Percentiles rank a stretch among this genome's conserved stretches.
Conservation (phyloP, 257 asterid genomes). For the Gentiana dahurica region DNA sequence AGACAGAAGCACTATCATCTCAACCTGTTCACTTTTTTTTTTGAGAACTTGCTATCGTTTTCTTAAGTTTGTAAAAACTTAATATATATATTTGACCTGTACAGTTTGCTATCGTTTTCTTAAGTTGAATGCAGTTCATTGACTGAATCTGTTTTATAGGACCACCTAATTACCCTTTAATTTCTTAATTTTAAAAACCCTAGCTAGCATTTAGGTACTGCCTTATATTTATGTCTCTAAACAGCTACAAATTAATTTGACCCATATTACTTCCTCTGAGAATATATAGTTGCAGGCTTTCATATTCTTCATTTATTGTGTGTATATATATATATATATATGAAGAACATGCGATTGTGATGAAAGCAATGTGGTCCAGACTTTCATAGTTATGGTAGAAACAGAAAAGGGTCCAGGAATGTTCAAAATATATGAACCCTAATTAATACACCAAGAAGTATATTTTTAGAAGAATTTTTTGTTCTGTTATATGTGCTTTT, state of each 20-base stretch:
- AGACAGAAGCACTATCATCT: too few species aligned
- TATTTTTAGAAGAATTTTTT: neutral
- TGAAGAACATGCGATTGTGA: neutral
- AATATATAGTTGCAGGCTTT: too few species aligned
- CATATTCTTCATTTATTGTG: neutral
- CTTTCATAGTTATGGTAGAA: neutral
- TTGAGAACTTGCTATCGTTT: too few species aligned
- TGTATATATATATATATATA: neutral
- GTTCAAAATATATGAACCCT: conserved; percentile 4
- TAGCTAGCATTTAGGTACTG: too few species aligned
- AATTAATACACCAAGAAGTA: too few species aligned
- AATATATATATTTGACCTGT: neutral
- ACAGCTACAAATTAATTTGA: conserved; percentile 1
- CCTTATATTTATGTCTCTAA: neutral
- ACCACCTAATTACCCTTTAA: conserved; percentile 3
- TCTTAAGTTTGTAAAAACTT: too few species aligned
- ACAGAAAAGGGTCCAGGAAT: conserved; percentile 1
- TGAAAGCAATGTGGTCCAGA: neutral
- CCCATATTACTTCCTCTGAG: neutral
- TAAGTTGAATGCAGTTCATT: conserved; percentile 10
- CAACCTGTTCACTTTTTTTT: too few species aligned
- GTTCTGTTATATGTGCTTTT: conserved; percentile 1
- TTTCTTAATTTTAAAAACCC: too few species aligned
- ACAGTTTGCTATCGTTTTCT: neutral
- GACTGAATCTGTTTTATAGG: conserved; percentile 10